Evolutionary conservation across 83 land plant species (phyloP), one percentile per base, ranked within the genome.

Genomic region (Larix sibirica): DNA sequence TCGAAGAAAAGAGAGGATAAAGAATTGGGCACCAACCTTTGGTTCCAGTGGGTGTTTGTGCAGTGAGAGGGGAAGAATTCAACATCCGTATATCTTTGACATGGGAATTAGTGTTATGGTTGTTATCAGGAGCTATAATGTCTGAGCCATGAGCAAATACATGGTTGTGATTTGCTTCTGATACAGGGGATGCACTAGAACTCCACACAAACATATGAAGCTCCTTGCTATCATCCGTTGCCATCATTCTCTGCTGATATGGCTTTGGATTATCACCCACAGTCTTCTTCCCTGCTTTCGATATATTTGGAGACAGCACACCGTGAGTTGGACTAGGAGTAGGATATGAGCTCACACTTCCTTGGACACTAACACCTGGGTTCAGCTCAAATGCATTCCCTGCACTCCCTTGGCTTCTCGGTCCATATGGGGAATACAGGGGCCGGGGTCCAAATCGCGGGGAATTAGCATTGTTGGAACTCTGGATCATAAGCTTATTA

Each of bases 171-270:
- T 62, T 62, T 50, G 78, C 84, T 56, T 85, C 87, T 31, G 87
- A 85, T 9, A 83, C 90, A 20, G 90, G 90, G 28, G 90, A 88
- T 16, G 90, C 89, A 79, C 85, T 88, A 24, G 90, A 88, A 82
- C 90, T 88, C 90, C 90, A 88, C 4, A 88, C 90, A 62, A 88
- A 88, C 90, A 88, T 88, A 56, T 88, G 89, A 64, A 86, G 81
- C 65, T 88, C 89, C 77, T 86, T 83, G 23, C 33, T 70, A 81
- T 81, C 63, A 0, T 62, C 79, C 44, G 50, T 80, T n/a, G 47
- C 81, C 84, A 62, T 31, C 44, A 79, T 9, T 62, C 38, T 81
- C 79, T 65, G 68, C 56, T 69, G 40, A 17, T 63, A 59, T 20
- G 40, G n/a, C 63, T 44, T 47, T 38, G 73, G 83, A 54, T 62